Conservation (phyloP, 1,139 yeast genomes). For the Lodderomyces margitis region DNA sequence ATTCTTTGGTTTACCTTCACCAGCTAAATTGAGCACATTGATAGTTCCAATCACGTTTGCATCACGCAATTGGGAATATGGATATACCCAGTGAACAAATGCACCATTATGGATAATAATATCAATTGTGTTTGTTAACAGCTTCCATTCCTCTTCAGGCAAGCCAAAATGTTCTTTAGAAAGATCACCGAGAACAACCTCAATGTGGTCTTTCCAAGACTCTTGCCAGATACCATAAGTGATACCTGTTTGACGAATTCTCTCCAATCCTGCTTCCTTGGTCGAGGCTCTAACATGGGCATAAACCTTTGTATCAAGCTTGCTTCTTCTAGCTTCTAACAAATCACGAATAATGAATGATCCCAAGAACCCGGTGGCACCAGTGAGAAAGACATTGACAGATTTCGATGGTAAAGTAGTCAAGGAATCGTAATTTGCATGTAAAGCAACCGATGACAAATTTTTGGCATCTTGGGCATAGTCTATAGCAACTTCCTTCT, state of each 20-base stretch:
- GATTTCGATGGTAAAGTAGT: constrained; percentile 28
- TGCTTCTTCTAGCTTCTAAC: constrained; percentile 41
- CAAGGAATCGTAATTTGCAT: constrained; percentile 33
- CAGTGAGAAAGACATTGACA: constrained; percentile 81
- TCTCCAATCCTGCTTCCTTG: constrained; percentile 64
- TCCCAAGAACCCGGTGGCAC: constrained; percentile 96
- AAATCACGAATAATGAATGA: constrained; percentile 80
- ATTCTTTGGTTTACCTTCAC: constrained; percentile 77
- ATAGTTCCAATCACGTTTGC: constrained; percentile 90
- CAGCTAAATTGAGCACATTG: constrained; percentile 78
- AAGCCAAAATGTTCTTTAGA: constrained; percentile 72
- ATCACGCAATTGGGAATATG: constrained; percentile 84
- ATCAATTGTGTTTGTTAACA: constrained; percentile 62
- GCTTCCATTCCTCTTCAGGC: constrained; percentile 53
- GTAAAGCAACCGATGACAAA: constrained; percentile 48
- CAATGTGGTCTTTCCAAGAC: constrained; percentile 53
- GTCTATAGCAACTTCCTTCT: constrained; percentile 31
- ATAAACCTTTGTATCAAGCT: constrained; percentile 53
- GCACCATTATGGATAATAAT: constrained; percentile 96
- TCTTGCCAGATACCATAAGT: constrained; percentile 88
- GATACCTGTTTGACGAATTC: constrained; percentile 72
- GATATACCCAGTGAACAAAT: constrained; percentile 97
- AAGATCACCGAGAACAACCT: constrained; percentile 82
- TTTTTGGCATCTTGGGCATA: constrained; percentile 76
- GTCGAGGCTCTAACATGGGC: constrained; percentile 91